Evolutionary conservation across 345 rosid genomes (phyloP), one percentile per base, ranked within the genome.

Genomic region (Eucalyptus decipiens): DNA sequence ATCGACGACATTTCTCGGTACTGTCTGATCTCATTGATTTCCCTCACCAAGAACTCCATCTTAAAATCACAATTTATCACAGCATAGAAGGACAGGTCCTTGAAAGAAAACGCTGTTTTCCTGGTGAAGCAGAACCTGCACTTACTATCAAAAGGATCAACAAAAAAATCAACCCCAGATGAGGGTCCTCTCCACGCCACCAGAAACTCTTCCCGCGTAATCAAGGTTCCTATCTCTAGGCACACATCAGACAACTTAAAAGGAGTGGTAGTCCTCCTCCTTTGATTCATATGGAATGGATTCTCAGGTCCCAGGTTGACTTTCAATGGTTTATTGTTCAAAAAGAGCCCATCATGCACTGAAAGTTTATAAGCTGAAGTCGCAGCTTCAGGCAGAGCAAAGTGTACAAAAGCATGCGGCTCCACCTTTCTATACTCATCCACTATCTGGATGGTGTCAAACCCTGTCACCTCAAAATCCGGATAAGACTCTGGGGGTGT

Each of bases 331-430:
- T 88, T 91, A 28, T 89, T 89, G 16, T 94, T 86, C 32, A 96
- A 88, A 86, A 91, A 89, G 81, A 97, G 95, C 88, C 90, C 93
- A 90, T 91, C 43, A 45, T 91, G 91, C 76, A 90, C 92, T 1
- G 97, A 96, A 89, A 93, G 93, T 86, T 96, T 92, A 92, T 86
- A 88, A 58, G 96, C 97, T 87, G 54, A 89, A 86, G 51, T 37
- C 80, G 92, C 92, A 45, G 97, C 91, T 21, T 90, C 90, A 65
- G 97, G 89, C 28, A 26, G 19, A 34, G 97, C 95, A 91, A 97
- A 97, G 94, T 97, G 99, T 52, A 96, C 97, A 91, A 96, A 97
- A 4, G 99, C 99, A 89, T 95, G 98, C 21, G 98, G 99, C 91
- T 91, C 97, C 87, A 97, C 97, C 91, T 92, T 94, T 91, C 85